Conservation (phyloP, 441 rosid genomes). For the Codiaeum variegatum region DNA sequence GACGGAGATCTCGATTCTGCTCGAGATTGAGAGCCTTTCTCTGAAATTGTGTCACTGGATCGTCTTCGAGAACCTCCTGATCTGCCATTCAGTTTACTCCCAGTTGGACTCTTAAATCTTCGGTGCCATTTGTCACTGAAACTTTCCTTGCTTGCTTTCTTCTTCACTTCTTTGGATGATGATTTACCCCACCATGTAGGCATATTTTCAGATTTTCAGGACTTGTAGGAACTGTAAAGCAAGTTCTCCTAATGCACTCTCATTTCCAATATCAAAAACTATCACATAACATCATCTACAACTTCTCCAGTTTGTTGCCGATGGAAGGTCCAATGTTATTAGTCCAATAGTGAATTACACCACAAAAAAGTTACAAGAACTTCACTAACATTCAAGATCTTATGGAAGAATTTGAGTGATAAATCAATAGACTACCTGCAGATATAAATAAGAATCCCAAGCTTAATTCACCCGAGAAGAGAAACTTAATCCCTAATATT, state of each 20-base stretch:
- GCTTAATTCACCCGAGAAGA: conserved; percentile 12
- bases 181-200: conserved; percentile 71
- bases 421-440: conserved; percentile 12
- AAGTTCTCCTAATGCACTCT: conserved; percentile 23
- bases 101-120: conserved; percentile 48
- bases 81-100: conserved; percentile 37
- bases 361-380: conserved; percentile 1
- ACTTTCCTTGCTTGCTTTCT: conserved; percentile 57
- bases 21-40: conserved; percentile 47
- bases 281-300: background rate
- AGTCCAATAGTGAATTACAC: conserved; percentile 6
- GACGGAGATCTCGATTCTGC: conserved; percentile 60
- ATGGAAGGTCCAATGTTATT: conserved; percentile 3
- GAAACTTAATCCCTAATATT: background rate
- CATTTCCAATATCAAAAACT: conserved; percentile 16
- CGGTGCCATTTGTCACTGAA: conserved; percentile 46
- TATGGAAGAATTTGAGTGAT: background rate
- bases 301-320: conserved; percentile 3
- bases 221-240: conserved; percentile 9
- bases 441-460: background rate
- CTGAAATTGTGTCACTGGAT: conserved; percentile 48
- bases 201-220: conserved; percentile 36
- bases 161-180: conserved; percentile 57
- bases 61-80: conserved; percentile 45
- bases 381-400: conserved; percentile 11